These are phyloP conservation scores for Colletotrichum chrysophilum DNA, from an alignment of 2,329 filamentous ascomycete species.

Conservation along the genomic window DNA sequence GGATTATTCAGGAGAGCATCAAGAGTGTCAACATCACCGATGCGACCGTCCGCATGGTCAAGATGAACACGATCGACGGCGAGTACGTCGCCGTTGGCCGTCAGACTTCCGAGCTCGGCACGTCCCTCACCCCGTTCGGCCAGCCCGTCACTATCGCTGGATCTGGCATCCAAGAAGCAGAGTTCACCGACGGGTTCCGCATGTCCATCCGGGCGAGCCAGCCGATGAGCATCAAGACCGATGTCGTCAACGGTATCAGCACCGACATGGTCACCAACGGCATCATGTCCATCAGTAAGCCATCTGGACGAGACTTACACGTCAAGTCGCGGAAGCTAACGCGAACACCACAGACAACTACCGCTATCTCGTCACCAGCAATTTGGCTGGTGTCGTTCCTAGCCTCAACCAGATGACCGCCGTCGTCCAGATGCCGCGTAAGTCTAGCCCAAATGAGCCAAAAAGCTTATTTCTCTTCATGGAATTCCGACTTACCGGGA, in stretches of 20 bases:
- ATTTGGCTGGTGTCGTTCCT: slow-evolving; percentile 22
- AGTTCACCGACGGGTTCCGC: slow-evolving; percentile 26
- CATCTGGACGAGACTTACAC: accelerated
- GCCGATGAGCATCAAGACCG: slow-evolving; percentile 24
- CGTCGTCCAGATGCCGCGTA: slow-evolving; percentile 26
- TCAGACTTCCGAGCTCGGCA: slow-evolving; percentile 23
- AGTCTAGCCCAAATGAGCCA: background rate
- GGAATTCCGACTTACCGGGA: background rate
- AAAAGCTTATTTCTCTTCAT: background rate
- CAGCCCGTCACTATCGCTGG: slow-evolving; percentile 22
- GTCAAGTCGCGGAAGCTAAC: background rate
- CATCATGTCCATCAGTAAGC: slow-evolving; percentile 24
- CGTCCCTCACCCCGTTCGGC: slow-evolving; percentile 24
- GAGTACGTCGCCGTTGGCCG: slow-evolving; percentile 26
- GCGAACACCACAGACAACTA: slow-evolving; percentile 19
- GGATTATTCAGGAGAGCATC: slow-evolving; percentile 24
- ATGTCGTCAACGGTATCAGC: slow-evolving; percentile 26
- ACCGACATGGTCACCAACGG: slow-evolving; percentile 24
- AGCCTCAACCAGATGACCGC: slow-evolving; percentile 25
- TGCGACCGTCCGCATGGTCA: slow-evolving; percentile 26
- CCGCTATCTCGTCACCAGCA: slow-evolving; percentile 26
- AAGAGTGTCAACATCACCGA: slow-evolving; percentile 27
- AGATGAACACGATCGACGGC: slow-evolving; percentile 25
- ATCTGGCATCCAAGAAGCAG: slow-evolving; percentile 26
- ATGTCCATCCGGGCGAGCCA: slow-evolving; percentile 27